A percentile compares a stretch with the other conserved stretches of the same genome.
Conservation (phyloP, 805 yeast species). For the Saturnispora dispora region DNA sequence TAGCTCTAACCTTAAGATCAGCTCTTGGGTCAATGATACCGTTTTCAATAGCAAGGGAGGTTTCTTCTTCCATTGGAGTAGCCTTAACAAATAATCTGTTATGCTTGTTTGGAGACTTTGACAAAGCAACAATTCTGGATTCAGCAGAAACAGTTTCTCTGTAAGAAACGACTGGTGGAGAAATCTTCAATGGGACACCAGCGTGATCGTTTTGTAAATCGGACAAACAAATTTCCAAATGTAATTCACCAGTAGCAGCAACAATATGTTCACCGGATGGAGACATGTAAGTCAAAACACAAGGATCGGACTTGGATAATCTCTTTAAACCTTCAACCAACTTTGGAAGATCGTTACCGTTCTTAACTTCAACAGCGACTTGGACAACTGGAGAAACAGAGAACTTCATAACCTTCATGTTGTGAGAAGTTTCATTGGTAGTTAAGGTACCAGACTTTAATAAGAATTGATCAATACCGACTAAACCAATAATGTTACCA, state of each 20-base stretch:
- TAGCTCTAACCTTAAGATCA: constrained; percentile 98
- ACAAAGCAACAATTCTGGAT: constrained; percentile 92
- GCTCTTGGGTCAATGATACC: constrained; percentile 93
- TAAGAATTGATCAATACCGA: constrained; percentile 99
- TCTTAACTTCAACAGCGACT: constrained; percentile 99
- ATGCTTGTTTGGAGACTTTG: constrained; percentile 99
- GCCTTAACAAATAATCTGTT: constrained; percentile 99
- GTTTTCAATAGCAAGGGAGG: constrained; percentile 79
- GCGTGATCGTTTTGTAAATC: constrained; percentile 99
- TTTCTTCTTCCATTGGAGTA: constrained; percentile 92
- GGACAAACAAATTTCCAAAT: constrained; percentile 92
- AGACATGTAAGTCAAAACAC: constrained; percentile 81
- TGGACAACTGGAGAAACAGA: constrained; percentile 99
- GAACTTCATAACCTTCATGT: constrained; percentile 99
- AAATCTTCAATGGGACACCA: constrained; percentile 95
- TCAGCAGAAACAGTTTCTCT: constrained; percentile 95
- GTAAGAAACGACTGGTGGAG: constrained; percentile 97
- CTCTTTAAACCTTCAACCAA: constrained; percentile 99
- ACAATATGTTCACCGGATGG: constrained; percentile 99
- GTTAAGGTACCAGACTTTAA: constrained; percentile 99
- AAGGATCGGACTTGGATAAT: constrained; percentile 98
- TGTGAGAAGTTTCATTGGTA: constrained; percentile 94
- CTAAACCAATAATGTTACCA: constrained; percentile 99
- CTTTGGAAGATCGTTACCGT: constrained; percentile 98
- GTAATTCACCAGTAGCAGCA: constrained; percentile 99